Conservation (phyloP, 2,329 filamentous ascomycete species). For the Clonostachys byssicola region DNA sequence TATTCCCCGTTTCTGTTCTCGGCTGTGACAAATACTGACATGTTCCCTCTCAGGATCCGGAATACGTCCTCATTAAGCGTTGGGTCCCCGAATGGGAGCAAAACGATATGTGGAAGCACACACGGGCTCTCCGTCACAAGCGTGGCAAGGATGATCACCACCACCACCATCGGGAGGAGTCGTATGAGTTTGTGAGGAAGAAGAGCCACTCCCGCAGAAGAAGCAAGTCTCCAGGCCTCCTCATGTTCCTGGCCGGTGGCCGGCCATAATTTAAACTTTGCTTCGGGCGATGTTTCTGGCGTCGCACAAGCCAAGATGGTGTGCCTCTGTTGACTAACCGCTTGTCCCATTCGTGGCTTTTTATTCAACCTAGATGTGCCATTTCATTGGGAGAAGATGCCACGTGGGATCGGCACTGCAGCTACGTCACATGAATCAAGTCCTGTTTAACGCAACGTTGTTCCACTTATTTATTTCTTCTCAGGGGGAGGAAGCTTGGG, state of each 20-base stretch:
- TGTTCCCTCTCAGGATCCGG: constrained; percentile 45
- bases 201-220: constrained; percentile 43
- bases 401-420: too few species aligned
- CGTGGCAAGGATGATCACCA: constrained; percentile 37
- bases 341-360: too few species aligned
- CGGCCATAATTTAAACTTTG: constrained; percentile 23
- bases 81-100: constrained; percentile 71
- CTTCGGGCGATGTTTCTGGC: background rate
- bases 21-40: constrained; percentile 20
- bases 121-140: constrained; percentile 57
- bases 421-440: too few species aligned
- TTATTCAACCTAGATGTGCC: too few species aligned
- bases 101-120: constrained; percentile 69
- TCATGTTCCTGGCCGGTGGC: constrained; percentile 54
- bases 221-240: constrained; percentile 50
- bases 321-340: too few species aligned
- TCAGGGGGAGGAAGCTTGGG: background rate
- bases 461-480: too few species aligned
- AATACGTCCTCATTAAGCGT: constrained; percentile 69
- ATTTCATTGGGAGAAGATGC: too few species aligned
- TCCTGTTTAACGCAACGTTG: too few species aligned
- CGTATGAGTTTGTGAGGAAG: constrained; percentile 55
- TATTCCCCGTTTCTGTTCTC: background rate
- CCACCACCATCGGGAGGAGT: constrained; percentile 34
- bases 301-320: too few species aligned